Base-by-base conservation (phyloP, 164 flowering plant genomes). In the Magnolia kwangsiensis region DNA sequence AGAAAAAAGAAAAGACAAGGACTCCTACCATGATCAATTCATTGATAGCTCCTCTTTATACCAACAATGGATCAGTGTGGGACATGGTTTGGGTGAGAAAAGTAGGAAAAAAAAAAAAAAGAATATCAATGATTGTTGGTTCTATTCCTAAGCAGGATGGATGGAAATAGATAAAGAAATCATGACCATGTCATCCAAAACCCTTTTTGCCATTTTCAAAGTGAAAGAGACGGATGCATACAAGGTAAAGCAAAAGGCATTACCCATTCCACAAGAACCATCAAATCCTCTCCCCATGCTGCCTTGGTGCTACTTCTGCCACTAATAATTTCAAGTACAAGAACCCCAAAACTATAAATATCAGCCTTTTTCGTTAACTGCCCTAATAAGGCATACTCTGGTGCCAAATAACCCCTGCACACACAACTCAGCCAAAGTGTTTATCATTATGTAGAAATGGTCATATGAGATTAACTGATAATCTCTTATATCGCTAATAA, bases 361-460 rank as follows among this genome's bases (percentile, higher is more conserved):
- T 92, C 98, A 11, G 93, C 96, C 83, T 92, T 94, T 81, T 86
- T 89, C 13, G 98, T 91, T 21, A 92, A 86, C 77, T 88, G 90
- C 75, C 95, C 94, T 29, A 86, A 68, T 76, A 86, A 74, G 11
- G 93, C 93, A 83, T 92, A 92, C 78, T 94, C 98, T 1, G 98
- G 98, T 50, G 97, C 98, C 72, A 91, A 80, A 83, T 94, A 92
- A 71, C 98, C 98, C 74, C 98, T 93, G 89, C 81, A 80, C 59
- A 69, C 13, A 21, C 29, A 71, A 31, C 20, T 23, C 7, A 63
- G 16, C 11, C 29, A 45, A 37, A 37, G 45, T 37, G 45, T 37
- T 37, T 37, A 37, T 37, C 29, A 37, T 37, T 37, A 37, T 37
- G 6, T 37, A 37, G 45, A 37, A 37, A 37, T 37, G 45, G 45